Evolutionary conservation across 2,329 filamentous ascomycete species (phyloP).

Genomic region (Stemphylium vesicarium): DNA sequence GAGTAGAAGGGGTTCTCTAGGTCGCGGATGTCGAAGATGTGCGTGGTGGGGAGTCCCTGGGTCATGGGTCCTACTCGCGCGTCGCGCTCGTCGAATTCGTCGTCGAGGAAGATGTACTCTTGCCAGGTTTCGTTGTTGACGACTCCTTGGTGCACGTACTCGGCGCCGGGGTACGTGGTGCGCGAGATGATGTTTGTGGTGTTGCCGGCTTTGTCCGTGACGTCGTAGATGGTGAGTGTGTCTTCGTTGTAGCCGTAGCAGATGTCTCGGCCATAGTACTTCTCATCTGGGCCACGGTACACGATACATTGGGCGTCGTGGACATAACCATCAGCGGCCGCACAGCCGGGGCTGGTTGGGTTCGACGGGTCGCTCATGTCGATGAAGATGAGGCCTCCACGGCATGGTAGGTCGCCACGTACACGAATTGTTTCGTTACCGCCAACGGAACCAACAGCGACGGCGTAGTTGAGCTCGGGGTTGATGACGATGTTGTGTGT

Average conservation of each 20-base stretch:
- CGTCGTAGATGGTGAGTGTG: conserved; percentile 57
- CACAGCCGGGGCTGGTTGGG: conserved; percentile 59
- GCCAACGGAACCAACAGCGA: conserved; percentile 36
- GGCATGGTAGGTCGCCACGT: conserved; percentile 47
- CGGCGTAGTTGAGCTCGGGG: conserved; percentile 37
- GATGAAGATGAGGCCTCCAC: conserved; percentile 62
- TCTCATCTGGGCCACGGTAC: conserved; percentile 57
- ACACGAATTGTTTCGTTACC: conserved; percentile 36
- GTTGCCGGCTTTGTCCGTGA: conserved; percentile 54
- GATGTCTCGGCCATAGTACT: conserved; percentile 58
- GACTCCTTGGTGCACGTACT: conserved; percentile 63
- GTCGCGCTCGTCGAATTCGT: conserved; percentile 42
- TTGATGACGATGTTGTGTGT: conserved; percentile 45
- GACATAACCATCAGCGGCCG: conserved; percentile 62
- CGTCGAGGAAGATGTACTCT: conserved; percentile 40
- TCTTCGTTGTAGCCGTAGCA: conserved; percentile 64
- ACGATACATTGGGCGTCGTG: conserved; percentile 66
- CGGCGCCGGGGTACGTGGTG: conserved; percentile 59
- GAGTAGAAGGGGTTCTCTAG: conserved; percentile 44
- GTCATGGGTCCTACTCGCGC: conserved; percentile 37
- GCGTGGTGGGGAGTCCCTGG: conserved; percentile 37
- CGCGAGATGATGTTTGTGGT: conserved; percentile 56
- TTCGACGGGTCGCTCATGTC: conserved; percentile 61
- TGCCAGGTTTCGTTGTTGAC: conserved; percentile 35
- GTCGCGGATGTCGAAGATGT: conserved; percentile 44